These are phyloP conservation scores for Annulohypoxylon maeteangense DNA, from an alignment of 495 filamentous ascomycete species.

Conservation along the genomic window DNA sequence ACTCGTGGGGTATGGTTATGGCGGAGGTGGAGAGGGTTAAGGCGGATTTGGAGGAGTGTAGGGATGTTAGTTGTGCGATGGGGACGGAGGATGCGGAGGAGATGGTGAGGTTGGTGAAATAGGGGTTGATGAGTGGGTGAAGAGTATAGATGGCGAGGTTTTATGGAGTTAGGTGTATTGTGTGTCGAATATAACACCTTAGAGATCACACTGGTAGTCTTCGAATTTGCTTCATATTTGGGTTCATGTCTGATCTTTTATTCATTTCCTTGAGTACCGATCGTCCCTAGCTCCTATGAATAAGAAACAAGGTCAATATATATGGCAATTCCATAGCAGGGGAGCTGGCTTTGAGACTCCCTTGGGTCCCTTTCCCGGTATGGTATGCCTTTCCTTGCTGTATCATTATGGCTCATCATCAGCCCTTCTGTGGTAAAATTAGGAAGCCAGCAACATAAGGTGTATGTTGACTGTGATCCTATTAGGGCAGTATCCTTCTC, in stretches of 20 bases:
- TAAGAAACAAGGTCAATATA: neutral
- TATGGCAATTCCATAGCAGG: neutral
- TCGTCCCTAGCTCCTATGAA: neutral
- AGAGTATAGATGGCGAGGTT: neutral
- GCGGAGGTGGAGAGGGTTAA: conserved; percentile 48
- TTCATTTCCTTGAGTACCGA: neutral
- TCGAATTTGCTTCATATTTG: neutral
- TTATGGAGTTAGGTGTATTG: neutral
- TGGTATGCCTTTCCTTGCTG: neutral
- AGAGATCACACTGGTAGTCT: neutral
- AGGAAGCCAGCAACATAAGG: neutral
- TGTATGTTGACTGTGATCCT: neutral
- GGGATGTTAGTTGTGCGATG: conserved; percentile 45
- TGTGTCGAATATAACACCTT: neutral
- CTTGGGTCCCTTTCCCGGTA: neutral
- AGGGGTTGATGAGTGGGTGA: neutral
- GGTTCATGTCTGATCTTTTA: neutral
- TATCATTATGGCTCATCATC: neutral
- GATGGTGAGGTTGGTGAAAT: conserved; percentile 13
- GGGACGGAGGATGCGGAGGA: conserved; percentile 6
- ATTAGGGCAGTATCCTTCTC: neutral
- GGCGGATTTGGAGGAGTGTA: conserved; percentile 49
- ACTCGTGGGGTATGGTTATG: conserved; percentile 53
- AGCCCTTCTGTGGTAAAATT: neutral
- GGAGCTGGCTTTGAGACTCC: neutral